These are phyloP conservation scores for Geotrichum aggregatum DNA, from an alignment of 1,139 yeast species.

Conservation along the genomic window DNA sequence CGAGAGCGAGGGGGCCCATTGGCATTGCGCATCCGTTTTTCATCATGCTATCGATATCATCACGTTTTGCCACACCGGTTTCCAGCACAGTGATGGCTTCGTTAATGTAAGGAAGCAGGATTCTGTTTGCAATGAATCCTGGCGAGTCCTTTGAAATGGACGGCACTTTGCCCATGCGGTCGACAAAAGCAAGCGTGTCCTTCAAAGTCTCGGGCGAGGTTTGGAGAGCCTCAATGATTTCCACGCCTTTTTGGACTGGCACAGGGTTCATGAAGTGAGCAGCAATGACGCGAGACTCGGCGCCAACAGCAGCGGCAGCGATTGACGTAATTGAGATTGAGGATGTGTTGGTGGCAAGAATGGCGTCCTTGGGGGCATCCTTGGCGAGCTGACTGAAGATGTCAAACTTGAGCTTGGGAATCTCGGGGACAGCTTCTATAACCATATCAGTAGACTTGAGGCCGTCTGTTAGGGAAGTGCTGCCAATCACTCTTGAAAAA, in stretches of 20 bases:
- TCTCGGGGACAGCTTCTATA: constrained; percentile 47
- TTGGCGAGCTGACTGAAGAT: constrained; percentile 40
- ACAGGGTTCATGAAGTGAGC: constrained; percentile 48
- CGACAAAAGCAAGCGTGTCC: constrained; percentile 36
- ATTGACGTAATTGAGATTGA: constrained; percentile 44
- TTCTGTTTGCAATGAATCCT: constrained; percentile 45
- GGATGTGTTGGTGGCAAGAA: constrained; percentile 45
- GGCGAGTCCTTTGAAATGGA: constrained; percentile 43
- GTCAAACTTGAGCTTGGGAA: constrained; percentile 38
- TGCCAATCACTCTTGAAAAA: constrained; percentile 31
- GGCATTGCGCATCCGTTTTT: constrained; percentile 48
- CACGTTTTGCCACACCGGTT: constrained; percentile 42
- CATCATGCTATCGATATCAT: constrained; percentile 45
- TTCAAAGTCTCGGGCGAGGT: constrained; percentile 39
- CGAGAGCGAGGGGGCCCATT: constrained; percentile 45
- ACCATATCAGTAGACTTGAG: constrained; percentile 39
- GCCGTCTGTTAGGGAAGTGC: constrained; percentile 32
- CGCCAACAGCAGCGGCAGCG: constrained; percentile 44
- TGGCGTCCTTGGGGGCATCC: constrained; percentile 33
- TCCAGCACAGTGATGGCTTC: constrained; percentile 44
- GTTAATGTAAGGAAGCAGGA: constrained; percentile 44
- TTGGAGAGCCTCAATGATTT: constrained; percentile 43
- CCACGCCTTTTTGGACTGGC: constrained; percentile 47
- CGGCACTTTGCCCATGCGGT: constrained; percentile 40
- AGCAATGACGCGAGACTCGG: constrained; percentile 43